A percentile compares a stretch with the other conserved stretches of the same genome.
These are phyloP conservation scores for Biancaea sappan DNA, from an alignment of 306 rosid species.

Conservation along the genomic window DNA sequence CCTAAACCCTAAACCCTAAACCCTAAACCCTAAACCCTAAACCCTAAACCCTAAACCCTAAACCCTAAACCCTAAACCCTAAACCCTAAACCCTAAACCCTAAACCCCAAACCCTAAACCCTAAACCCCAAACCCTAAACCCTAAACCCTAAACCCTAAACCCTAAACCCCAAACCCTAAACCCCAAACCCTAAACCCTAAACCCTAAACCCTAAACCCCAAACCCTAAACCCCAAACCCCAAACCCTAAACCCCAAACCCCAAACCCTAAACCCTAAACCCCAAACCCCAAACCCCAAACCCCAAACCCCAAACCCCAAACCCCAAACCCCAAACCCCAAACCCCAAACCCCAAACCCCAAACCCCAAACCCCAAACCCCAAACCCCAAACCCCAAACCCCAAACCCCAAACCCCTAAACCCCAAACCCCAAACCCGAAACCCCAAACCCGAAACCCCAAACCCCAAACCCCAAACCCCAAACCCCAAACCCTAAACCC, in stretches of 20 bases:
- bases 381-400: neutral
- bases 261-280: no score
- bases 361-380: neutral
- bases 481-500: no score
- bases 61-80: constrained; percentile 1
- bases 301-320: no score
- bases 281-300: no score
- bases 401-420: no score
- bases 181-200: neutral
- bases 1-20: neutral
- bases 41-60: constrained; percentile 7
- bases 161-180: neutral
- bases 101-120: neutral
- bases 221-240: no score
- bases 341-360: neutral
- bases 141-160: constrained; percentile 4
- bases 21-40: neutral
- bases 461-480: neutral
- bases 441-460: neutral
- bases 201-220: no score
- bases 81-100: neutral
- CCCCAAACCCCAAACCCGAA: neutral
- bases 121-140: constrained; percentile 15
- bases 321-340: neutral
- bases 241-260: no score